Evolutionary conservation across 768 basidiomycete species (phyloP), one percentile per base, ranked within the genome.

Genomic region (Boletus sp.): DNA sequence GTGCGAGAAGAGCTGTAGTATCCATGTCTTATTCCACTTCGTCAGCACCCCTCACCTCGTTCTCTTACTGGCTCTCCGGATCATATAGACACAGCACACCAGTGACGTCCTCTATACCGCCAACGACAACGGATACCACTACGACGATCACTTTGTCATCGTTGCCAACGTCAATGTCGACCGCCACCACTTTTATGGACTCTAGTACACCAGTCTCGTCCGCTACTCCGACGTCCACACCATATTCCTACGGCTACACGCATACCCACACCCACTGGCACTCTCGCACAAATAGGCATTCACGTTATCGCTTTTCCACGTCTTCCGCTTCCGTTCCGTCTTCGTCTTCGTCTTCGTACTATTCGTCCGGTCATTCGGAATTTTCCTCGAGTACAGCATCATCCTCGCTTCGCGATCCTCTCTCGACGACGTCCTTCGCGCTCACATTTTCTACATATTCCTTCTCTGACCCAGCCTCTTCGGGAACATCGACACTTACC

Each of bases 1-100:
- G 64, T 38, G 66, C 71, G 7, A 66, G 71, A 30, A 65, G 75
- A 32, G 69, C 63, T 0, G 42, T 60, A 19, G 39, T 64, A 3
- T 59, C 64, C 23, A 44, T 57, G 0, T 58, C 62, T 21, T 43
- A 46, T 21, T 47, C 51, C 35, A 13, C 42, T 13, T n/a, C 35
- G 4, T 45, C 56, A 15, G 37, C 50, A 5, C 34, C 42, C 5
- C 25, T 35, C 25, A 42, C 40, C 29, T 49, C 54, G 23, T 35
- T 29, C 47, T 50, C 50, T 43, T 33, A 29, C 17, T 32, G 37
- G 38, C 19, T 35, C 21, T 48, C 47, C 13, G 14, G 19, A 23
- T 15, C 44, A 7, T 23, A 27, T 35, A n/a, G 25, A 34, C 37
- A 41, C n/a, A 44, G 33, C 29, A 40, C 38, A 38, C n/a, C 32